Evolutionary conservation across 148 eudicot genomes (phyloP), one percentile per base, ranked within the genome.

Genomic region (Spergularia bocconei): DNA sequence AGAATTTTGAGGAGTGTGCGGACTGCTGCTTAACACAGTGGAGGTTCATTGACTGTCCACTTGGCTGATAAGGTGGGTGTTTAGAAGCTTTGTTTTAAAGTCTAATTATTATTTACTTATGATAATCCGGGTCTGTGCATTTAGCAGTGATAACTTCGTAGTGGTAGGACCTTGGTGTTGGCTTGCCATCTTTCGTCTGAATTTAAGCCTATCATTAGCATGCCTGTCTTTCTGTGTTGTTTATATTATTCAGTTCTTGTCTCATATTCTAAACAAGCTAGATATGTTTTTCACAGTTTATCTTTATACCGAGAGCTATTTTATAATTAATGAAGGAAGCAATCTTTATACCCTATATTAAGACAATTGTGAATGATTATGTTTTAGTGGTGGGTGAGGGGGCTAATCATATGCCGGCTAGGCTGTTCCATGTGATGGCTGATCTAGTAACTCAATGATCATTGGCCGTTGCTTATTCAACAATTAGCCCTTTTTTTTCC

Each of bases 21-120:
- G 61, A 59, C 59, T 67, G 82, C 70, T 70, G 84, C 80, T 68
- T 84, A 81, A 84, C 72, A 48, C 19, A 21, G 19, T 57, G 57
- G 48, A 70, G 23, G 69, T 23, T 71, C 78, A 56, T 75, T 53
- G 51, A 14, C 33, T 4, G 15, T 47, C 39, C 79, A 69, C 51
- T 44, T 70, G 51, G 58, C n/a, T 3, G 1, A 51, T 3, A 64
- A 75, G 79, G 82, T 80, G 76, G 13, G 3, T 55, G 33, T 68
- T 29, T 65, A 4, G 44, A 33, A 59, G 21, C 12, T 57, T 21
- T 50, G 7, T 57, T 14, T 54, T 39, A 50, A 29, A 9, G 4
- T 12, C 6, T 13, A 51, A 38, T 41, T 11, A 13, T 52, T 3
- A 50, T 47, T 11, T 48, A 19, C 17, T 4, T 9, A 7, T 67